Percentiles rank a stretch among this genome's conserved stretches.
These are phyloP conservation scores for Hypericum androsaemum DNA, from an alignment of 345 rosid species.

Conservation along the genomic window DNA sequence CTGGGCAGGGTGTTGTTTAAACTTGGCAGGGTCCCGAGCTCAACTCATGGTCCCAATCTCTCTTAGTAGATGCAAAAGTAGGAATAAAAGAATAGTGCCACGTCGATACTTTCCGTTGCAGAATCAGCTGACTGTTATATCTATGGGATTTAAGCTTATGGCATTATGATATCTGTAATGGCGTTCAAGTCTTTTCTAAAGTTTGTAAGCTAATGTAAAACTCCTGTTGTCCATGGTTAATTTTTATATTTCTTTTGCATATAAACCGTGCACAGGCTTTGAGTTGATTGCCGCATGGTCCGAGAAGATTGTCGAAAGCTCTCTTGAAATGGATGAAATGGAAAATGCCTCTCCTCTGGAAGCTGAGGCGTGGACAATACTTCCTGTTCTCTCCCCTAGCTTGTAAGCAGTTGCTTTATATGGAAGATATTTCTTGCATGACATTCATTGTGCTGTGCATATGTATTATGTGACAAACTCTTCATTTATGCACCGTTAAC, in stretches of 20 bases:
- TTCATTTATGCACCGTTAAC: too few species aligned
- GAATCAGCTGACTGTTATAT: too few species aligned
- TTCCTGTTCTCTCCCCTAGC: constrained; percentile 49
- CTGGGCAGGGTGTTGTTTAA: too few species aligned
- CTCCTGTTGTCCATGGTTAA: background rate
- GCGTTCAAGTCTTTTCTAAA: constrained; percentile 4
- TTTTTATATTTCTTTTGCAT: constrained; percentile 13
- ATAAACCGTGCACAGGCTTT: constrained; percentile 44
- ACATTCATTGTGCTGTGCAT: background rate
- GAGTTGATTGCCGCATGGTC: constrained; percentile 64
- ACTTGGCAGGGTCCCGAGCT: too few species aligned
- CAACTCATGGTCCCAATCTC: too few species aligned
- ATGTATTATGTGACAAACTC: too few species aligned
- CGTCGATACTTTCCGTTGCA: too few species aligned
- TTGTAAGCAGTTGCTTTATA: constrained; percentile 41
- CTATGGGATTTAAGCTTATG: too few species aligned
- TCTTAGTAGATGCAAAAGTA: too few species aligned
- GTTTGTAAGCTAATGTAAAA: constrained; percentile 7
- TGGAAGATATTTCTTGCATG: background rate
- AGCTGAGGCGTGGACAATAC: constrained; percentile 73
- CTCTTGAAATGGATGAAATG: constrained; percentile 89
- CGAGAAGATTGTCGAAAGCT: constrained; percentile 62
- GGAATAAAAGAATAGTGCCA: too few species aligned
- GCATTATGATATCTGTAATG: background rate
- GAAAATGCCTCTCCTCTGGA: constrained; percentile 91